phyloP scores from a whole-genome alignment of 495 filamentous ascomycete genomes.

The Aspergillus cavernicola region DNA sequence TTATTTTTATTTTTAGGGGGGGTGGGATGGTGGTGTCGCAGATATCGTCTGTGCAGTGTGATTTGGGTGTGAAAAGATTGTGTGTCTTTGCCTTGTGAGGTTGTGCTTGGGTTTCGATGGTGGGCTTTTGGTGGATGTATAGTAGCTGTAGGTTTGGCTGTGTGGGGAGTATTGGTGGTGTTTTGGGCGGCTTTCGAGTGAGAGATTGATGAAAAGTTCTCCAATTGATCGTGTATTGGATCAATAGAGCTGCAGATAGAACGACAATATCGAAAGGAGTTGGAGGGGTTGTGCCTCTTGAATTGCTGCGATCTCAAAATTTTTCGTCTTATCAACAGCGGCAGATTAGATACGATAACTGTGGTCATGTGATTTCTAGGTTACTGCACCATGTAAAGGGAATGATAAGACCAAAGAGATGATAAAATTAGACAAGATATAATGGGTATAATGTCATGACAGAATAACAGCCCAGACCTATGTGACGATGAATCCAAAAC shows the following conservation, averaged over 20 bases:
- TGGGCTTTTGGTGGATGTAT: neutral
- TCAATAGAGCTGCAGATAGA: neutral
- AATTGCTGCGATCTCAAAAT: constrained; percentile 6
- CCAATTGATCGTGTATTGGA: too few relatives aligned
- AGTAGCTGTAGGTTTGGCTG: neutral
- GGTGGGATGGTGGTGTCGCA: too few relatives aligned
- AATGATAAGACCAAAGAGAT: neutral
- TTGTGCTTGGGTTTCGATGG: neutral
- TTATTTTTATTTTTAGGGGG: constrained; percentile 3
- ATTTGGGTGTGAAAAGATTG: too few relatives aligned
- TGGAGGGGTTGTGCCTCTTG: neutral
- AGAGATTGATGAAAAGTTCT: too few relatives aligned
- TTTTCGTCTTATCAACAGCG: constrained; percentile 10
- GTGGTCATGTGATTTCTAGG: constrained; percentile 15
- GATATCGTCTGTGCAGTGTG: too few relatives aligned
- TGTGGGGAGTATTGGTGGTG: neutral
- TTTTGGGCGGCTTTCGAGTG: too few relatives aligned
- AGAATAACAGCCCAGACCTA: neutral
- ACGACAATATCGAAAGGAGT: neutral
- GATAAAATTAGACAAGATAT: neutral
- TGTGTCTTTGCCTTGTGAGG: too few relatives aligned
- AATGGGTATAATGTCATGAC: constrained; percentile 5
- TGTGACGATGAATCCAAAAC: constrained; percentile 15
- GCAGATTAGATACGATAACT: constrained; percentile 24
- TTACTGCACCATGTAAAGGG: too few relatives aligned